Evolutionary conservation across 345 rosid genomes (phyloP), one percentile per base, ranked within the genome.

Genomic region (Iberis pinnata): DNA sequence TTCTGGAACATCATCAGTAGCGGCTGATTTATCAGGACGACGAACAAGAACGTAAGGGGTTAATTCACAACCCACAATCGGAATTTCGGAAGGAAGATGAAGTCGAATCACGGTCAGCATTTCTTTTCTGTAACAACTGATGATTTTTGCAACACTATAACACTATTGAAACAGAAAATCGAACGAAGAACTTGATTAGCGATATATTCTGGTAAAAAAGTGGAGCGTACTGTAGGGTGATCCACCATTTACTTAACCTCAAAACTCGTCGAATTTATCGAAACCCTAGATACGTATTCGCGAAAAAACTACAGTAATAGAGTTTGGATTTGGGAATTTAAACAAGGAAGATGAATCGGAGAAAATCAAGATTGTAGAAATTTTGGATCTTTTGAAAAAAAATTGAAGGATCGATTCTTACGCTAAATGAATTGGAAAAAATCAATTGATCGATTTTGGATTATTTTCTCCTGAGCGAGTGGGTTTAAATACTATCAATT

Each of bases 41-140:
- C 89, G 82, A 41, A 88, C 56, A 18, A 86, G 83, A 4, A 93
- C 94, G 71, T 88, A 86, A 29, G 99, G 99, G 64, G 99, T 82
- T 49, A 88, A 76, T 75, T 93, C 97, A 57, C 97, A 86, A 70
- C 99, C 99, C 29, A 88, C 97, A 61, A 88, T 88, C 37, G 99
- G 99, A 27, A 88, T 88, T 67, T 93, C 99, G 61, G 99, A 88
- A 56, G 97, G 95, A 36, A 93, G 83, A 75, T 88, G 95, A 72
- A 88, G 80, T 32, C 97, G 89, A 58, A 88, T 70, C 89, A 93
- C 95, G 75, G 84, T 83, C 80, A 93, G 87, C 99, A 93, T 93
- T 75, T 88, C 82, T 84, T 68, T 62, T 54, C 22, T 35, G 63
- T 64, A 66, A 64, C n/a, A 72, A 66, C 66, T 41, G 66, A 52